phyloP scores from a whole-genome alignment of 208 protist species.

The Acanthamoeba rhysodes region DNA sequence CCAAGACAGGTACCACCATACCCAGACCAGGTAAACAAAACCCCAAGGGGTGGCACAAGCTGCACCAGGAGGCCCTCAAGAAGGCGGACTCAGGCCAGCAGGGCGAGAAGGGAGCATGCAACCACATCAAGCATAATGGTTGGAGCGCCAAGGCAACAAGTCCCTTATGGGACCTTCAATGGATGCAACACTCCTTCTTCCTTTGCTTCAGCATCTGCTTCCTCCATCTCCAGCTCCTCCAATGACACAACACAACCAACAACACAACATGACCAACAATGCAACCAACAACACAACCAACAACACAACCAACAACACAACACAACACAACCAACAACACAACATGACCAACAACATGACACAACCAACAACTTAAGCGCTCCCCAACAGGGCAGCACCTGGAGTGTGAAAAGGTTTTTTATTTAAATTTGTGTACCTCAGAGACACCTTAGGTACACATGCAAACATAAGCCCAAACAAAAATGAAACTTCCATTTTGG shows the following conservation, averaged over 20 bases:
- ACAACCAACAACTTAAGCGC: too few species aligned
- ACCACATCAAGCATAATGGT: neutral
- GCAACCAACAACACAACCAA: too few species aligned
- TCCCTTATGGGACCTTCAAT: neutral
- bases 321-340: too few species aligned
- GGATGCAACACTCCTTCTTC: conserved; percentile 10
- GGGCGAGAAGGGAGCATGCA: neutral
- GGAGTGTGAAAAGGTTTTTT: too few species aligned
- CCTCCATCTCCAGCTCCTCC: neutral
- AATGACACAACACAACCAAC: neutral
- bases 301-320: too few species aligned
- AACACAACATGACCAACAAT: too few species aligned
- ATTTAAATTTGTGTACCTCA: neutral
- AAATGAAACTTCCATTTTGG: too few species aligned
- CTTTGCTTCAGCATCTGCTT: neutral
- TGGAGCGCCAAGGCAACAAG: neutral
- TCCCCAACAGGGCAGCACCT: too few species aligned
- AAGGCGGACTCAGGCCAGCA: neutral
- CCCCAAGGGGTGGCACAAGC: neutral
- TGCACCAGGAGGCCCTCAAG: neutral
- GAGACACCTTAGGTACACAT: neutral
- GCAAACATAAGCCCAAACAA: too few species aligned
- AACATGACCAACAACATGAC: too few species aligned
- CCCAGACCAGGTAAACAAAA: too few species aligned
- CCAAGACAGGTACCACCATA: neutral